A percentile compares a stretch with the other conserved stretches of the same genome.
Conservation (phyloP, 2,329 filamentous ascomycete genomes). For the Verticillium zaregamsianum region DNA sequence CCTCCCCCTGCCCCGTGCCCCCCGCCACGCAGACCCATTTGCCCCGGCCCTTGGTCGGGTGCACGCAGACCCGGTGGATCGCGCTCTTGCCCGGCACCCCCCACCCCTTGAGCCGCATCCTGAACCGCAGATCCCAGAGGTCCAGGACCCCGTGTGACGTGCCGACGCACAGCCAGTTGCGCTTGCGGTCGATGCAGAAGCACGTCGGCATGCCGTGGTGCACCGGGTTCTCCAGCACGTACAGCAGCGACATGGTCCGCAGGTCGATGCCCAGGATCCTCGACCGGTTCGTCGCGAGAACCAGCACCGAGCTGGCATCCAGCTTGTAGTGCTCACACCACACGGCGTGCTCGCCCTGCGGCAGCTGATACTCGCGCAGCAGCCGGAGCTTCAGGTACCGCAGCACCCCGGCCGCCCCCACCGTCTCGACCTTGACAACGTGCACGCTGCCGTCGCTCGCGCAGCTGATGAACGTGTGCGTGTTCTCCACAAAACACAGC, state of each 20-base stretch:
- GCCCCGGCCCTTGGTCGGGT: constrained; percentile 73
- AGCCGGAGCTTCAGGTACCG: constrained; percentile 76
- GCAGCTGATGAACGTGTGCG: constrained; percentile 88
- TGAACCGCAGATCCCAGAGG: constrained; percentile 96
- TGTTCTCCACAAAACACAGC: constrained; percentile 88
- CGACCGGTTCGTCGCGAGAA: constrained; percentile 83
- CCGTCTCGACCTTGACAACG: constrained; percentile 73
- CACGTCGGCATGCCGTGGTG: constrained; percentile 90
- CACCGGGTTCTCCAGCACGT: constrained; percentile 77
- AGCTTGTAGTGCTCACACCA: constrained; percentile 91
- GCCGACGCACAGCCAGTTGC: constrained; percentile 86
- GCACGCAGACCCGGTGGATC: constrained; percentile 74
- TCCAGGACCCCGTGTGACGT: constrained; percentile 91
- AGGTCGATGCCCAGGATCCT: constrained; percentile 82
- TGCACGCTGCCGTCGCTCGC: constrained; percentile 87
- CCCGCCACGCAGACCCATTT: constrained; percentile 87
- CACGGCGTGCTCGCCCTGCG: constrained; percentile 69
- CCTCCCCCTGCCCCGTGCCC: constrained; percentile 80
- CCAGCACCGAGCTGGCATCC: constrained; percentile 74
- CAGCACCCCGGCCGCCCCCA: constrained; percentile 42
- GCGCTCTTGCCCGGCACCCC: constrained; percentile 75
- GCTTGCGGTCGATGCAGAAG: constrained; percentile 81
- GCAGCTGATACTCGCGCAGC: constrained; percentile 77
- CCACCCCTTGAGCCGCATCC: constrained; percentile 81
- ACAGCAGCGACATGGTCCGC: constrained; percentile 78